phyloP scores from a whole-genome alignment of 495 filamentous ascomycete genomes.

The Annulohypoxylon bovei region DNA sequence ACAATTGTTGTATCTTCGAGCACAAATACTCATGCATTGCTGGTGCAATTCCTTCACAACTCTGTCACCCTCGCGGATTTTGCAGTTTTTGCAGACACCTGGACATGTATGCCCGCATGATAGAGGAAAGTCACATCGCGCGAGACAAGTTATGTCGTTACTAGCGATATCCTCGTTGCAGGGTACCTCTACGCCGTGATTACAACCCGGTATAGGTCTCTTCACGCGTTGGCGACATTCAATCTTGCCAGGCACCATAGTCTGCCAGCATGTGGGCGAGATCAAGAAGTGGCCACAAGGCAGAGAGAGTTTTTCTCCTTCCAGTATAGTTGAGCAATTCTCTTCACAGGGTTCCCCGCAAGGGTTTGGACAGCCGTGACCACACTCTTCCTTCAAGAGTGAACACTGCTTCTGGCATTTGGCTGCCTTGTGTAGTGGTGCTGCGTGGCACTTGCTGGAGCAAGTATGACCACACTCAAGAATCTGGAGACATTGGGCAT shows the following conservation, averaged over 20 bases:
- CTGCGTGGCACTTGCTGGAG: slow-evolving; percentile 70
- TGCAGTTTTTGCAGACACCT: slow-evolving; percentile 62
- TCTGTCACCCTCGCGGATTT: slow-evolving; percentile 38
- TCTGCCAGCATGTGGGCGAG: slow-evolving; percentile 61
- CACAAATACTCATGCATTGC: slow-evolving; percentile 40
- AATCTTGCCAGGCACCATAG: slow-evolving; percentile 28
- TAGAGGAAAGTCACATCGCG: slow-evolving; percentile 57
- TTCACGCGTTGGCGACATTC: slow-evolving; percentile 51
- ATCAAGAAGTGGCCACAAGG: slow-evolving; percentile 68
- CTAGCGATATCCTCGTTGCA: slow-evolving; percentile 60
- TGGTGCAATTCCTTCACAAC: slow-evolving; percentile 53
- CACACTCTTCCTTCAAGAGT: slow-evolving; percentile 59
- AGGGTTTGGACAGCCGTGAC: slow-evolving; percentile 63
- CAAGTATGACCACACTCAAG: slow-evolving; percentile 74
- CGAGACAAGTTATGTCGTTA: slow-evolving; percentile 55
- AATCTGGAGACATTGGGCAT: slow-evolving; percentile 59
- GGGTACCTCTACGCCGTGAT: slow-evolving; percentile 60
- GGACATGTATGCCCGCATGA: slow-evolving; percentile 72
- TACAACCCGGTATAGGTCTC: slow-evolving; percentile 61
- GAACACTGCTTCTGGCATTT: slow-evolving; percentile 65
- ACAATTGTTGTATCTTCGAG: slow-evolving; percentile 64
- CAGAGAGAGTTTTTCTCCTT: slow-evolving; percentile 52
- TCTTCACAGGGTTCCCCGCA: slow-evolving; percentile 66
- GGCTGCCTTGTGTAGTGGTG: slow-evolving; percentile 65
- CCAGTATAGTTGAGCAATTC: slow-evolving; percentile 54